Base-by-base conservation (phyloP, 257 asterid genomes). In the Leptodermis oblonga region DNA sequence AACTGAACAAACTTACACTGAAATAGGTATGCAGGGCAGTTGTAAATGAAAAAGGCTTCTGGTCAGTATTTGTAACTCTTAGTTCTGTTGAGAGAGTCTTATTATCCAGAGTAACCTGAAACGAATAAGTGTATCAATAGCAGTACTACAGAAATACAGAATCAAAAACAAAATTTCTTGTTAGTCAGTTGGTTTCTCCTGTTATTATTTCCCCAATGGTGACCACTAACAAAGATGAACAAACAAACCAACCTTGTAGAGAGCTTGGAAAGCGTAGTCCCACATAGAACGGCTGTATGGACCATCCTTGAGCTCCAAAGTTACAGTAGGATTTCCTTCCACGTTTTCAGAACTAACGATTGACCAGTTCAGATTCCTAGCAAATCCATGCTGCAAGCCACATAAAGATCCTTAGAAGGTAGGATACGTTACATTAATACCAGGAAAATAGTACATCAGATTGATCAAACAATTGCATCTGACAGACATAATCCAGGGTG, bases 21-120 rank as follows among this genome's bases (percentile, higher is more conserved):
- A 94, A 94, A 83, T 94, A 94, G 65, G 97, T 86, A 70, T 94
- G 99, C 81, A 94, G 82, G 71, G 99, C 97, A 62, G 96, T 87
- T 36, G 90, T 81, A 73, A 91, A 94, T 55, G 99, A 86, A 79
- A 94, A 94, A 56, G 96, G 88, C 77, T 86, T 89, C 67, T 69
- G 81, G 81, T 89, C 99, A 13, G 88, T 86, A 76, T 94, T 91
- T 75, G 86, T 89, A 68, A 94, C 82, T 69, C 66, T 86, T 17
- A 94, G 48, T 84, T 94, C 97, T 23, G 99, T 94, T 12, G 90
- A 87, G 62, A 94, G 97, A 65, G 86, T 62, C 74, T 71, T 89
- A 67, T 73, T 80, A 56, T 83, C 88, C 51, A 94, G 88, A 66
- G 87, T 79, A 68, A 90, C 86, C 99, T 94, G 90, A 64, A 70